Evolutionary conservation across 208 protist species (phyloP).

Genomic region (Trypanosomatidae sp.): DNA sequence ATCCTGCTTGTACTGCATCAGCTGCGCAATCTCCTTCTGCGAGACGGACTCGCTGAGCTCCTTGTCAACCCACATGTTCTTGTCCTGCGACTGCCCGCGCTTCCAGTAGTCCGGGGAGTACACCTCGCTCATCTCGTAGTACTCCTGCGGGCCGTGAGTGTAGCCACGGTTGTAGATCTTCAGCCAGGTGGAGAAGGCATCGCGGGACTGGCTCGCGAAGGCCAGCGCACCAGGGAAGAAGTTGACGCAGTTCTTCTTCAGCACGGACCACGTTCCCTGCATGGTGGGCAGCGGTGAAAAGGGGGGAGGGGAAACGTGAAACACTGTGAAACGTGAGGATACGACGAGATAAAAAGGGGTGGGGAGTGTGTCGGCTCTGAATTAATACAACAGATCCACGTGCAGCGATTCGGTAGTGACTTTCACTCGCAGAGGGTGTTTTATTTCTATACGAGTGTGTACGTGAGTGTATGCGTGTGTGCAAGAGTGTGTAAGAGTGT

Average conservation of each 20-base stretch:
- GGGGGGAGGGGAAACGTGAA: background rate
- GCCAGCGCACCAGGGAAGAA: conserved; percentile 55
- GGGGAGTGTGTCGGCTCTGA: background rate
- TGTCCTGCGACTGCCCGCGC: conserved; percentile 78
- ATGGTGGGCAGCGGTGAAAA: conserved; percentile 28
- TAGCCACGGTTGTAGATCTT: conserved; percentile 86
- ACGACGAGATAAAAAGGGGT: background rate
- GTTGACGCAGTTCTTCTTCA: conserved; percentile 85
- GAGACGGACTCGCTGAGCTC: conserved; percentile 84
- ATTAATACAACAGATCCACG: background rate
- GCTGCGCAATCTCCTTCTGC: conserved; percentile 79
- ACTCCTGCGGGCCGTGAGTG: conserved; percentile 67
- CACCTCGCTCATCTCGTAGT: conserved; percentile 73
- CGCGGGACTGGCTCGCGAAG: conserved; percentile 57
- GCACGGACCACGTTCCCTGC: conserved; percentile 79
- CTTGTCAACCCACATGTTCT: conserved; percentile 93
- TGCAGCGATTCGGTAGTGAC: background rate
- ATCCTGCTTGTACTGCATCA: conserved; percentile 86
- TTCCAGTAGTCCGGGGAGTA: conserved; percentile 89
- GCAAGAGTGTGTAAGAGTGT: background rate
- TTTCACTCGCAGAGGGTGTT: too few relatives aligned
- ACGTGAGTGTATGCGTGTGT: conserved; percentile 2
- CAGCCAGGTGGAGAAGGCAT: conserved; percentile 69
- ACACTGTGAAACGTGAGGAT: background rate
- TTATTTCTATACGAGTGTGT: background rate